Evolutionary conservation across 805 yeast species (phyloP), one percentile per base, ranked within the genome.

Genomic region (Saitoella complicata): DNA sequence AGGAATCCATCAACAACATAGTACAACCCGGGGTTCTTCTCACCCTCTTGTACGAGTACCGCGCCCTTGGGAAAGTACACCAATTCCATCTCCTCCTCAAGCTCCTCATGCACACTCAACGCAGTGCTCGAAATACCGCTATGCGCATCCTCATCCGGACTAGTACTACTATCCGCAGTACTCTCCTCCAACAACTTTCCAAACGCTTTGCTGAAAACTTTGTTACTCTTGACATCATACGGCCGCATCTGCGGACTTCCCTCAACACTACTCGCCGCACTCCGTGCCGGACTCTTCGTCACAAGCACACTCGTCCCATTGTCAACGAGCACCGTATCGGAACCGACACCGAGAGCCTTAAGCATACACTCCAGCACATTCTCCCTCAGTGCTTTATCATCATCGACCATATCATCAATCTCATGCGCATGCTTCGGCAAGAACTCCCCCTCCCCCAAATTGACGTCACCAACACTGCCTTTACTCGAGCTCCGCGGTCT

Each of bases 1-100:
- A 88, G 61, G 5, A 68, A 54, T 2, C 98, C 98, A 45, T 79
- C 80, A 42, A 88, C 72, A 4, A 88, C 78, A 55, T 80, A 88
- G 56, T 68, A 84, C 8, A 88, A 58, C 0, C 97, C 98, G 1
- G 78, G 73, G 40, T 78, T 75, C 41, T 71, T 68, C 9, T 76
- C 72, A 42, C 79, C 75, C 49, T 81, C 82, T 44, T 75, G 70
- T 7, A 81, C 73, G 1, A 88, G 53, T 1, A 67, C 66, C 1
- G 76, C 58, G 4, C 76, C 82, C 32, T 76, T 68, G 8, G 70
- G 63, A 47, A 68, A 66, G 50, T 64, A 69, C 47, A 71, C 63
- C 6, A 87, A 63, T 43, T 78, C 76, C 34, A 88, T 58, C 6
- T 65, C 67, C 36, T 73, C 70, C 1, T 84, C 70, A 51, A 84